A percentile compares a stretch with the other conserved stretches of the same genome.
Conservation (phyloP, 805 yeast genomes). For the Wickerhamiella siamensis region DNA sequence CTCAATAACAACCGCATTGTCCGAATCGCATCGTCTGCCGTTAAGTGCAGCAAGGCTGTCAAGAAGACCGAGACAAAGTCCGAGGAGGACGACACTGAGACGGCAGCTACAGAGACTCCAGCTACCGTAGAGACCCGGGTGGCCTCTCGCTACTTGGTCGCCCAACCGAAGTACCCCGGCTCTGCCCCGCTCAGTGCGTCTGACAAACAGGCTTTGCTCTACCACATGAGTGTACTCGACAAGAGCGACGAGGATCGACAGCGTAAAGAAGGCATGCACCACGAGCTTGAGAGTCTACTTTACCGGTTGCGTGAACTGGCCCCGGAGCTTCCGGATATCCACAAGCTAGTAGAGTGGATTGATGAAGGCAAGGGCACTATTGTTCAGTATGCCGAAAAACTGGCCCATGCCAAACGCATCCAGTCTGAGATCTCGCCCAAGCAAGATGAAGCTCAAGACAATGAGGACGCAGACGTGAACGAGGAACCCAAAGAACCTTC, state of each 20-base stretch:
- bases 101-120: slow-evolving; percentile 6
- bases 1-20: slow-evolving; percentile 14
- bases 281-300: slow-evolving; percentile 56
- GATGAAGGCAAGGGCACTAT: slow-evolving; percentile 12
- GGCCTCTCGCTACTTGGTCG: slow-evolving; percentile 7
- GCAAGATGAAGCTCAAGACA: slow-evolving; percentile 2
- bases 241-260: slow-evolving; percentile 40
- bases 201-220: slow-evolving; percentile 32
- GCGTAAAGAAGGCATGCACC: slow-evolving; percentile 43
- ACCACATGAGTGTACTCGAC: slow-evolving; percentile 40
- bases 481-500: not conserved
- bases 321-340: slow-evolving; percentile 8
- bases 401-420: slow-evolving; percentile 10
- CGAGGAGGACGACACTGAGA: slow-evolving; percentile 4
- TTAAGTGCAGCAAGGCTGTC: slow-evolving; percentile 9
- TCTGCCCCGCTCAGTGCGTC: slow-evolving; percentile 37
- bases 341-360: slow-evolving; percentile 12
- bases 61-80: not conserved
- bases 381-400: slow-evolving; percentile 10
- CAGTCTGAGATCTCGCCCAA: slow-evolving; percentile 3
- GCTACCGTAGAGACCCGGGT: not conserved
- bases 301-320: slow-evolving; percentile 45
- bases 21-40: slow-evolving; percentile 11
- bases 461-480: slow-evolving; percentile 2
- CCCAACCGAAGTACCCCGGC: slow-evolving; percentile 26